Evolutionary conservation across 2,329 filamentous ascomycete genomes (phyloP).

Genomic region (Graphium sp.): DNA sequence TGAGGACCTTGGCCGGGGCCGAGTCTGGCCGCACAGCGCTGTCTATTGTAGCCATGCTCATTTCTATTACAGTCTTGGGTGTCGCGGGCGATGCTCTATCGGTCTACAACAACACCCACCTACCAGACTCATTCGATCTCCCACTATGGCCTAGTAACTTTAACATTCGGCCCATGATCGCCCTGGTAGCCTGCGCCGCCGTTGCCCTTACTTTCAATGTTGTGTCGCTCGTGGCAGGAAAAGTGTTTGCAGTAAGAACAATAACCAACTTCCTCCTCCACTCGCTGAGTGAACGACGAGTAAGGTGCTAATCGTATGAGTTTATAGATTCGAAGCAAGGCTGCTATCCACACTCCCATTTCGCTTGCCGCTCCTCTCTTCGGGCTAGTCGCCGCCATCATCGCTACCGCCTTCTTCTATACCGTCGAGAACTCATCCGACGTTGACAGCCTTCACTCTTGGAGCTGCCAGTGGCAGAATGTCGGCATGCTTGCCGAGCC

Average conservation of each 20-base stretch:
- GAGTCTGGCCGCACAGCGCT: slow-evolving; percentile 28
- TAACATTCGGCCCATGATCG: slow-evolving; percentile 36
- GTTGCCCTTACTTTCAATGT: slow-evolving; percentile 30
- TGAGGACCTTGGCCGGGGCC: slow-evolving; percentile 19
- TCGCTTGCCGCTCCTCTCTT: slow-evolving; percentile 11
- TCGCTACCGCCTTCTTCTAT: slow-evolving; percentile 41
- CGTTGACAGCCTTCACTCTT: slow-evolving; percentile 38
- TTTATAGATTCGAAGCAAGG: slow-evolving; percentile 1
- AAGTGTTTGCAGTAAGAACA: slow-evolving; percentile 17
- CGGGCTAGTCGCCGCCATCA: slow-evolving; percentile 21
- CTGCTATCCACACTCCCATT: slow-evolving; percentile 6
- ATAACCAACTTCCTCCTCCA: too few relatives aligned
- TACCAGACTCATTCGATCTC: slow-evolving; percentile 27
- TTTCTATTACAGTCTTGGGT: slow-evolving; percentile 33
- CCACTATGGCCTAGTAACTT: slow-evolving; percentile 41
- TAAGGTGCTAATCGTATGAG: slow-evolving; percentile 4
- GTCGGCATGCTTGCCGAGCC: slow-evolving; percentile 34
- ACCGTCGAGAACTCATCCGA: slow-evolving; percentile 32
- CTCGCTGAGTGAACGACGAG: slow-evolving; percentile 3
- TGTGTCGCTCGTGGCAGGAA: slow-evolving; percentile 28
- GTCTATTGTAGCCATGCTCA: slow-evolving; percentile 30
- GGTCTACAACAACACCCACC: slow-evolving; percentile 36
- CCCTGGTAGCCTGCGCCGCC: slow-evolving; percentile 32
- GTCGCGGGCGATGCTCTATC: slow-evolving; percentile 34
- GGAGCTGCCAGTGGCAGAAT: slow-evolving; percentile 42